Base-by-base conservation (phyloP, 1,284 basidiomycete genomes). In the Apiotrichum gracile region DNA sequence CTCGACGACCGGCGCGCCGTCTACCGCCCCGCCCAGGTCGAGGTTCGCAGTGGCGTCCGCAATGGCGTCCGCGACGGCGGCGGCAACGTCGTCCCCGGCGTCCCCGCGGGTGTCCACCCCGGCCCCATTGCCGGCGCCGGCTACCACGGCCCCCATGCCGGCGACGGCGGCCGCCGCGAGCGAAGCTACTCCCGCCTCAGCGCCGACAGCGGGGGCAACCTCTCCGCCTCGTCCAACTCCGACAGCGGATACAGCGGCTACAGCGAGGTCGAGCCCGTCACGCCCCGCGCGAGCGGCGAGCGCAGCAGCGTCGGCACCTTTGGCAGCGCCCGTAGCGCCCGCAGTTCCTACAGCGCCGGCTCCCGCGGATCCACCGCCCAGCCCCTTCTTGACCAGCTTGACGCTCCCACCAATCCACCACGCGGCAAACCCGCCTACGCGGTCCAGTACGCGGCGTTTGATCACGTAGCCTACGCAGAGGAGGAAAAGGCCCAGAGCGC, bases 381-480 rank as follows among this genome's bases (percentile, higher is more conserved):
- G 48, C 24, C 61, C 68, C 55, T 61, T 64, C 39, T 57, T 60
- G 21, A 74, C 48, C 38, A 75, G 55, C 49, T 48, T 59, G 25
- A 61, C 59, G 61, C 72, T 63, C 50, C 73, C 61, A 43, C 65
- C 70, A 17, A 76, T 53, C 66, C 72, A 74, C 68, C 69, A 74
- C 16, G 66, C 69, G 0, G 74, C 65, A 3, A 69, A 69, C 1
- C 73, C 68, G 9, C 70, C 65, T 1, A 70, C 74, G 39, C 69
- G 68, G 58, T 93, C 88, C 31, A 96, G 63, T 40, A 96, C 77
- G 17, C 92, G 82, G 55, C 90, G 84, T 73, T 94, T 91, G 61
- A 96, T 68, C 61, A 96, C 85, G 65, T 88, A 92, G 14, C 85
- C 79, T 10, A 91, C 84, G 33, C 87, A 85, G n/a, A 91, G 80